Evolutionary conservation across 2,329 filamentous ascomycete genomes (phyloP), one percentile per base, ranked within the genome.

Genomic region (Arthrobotrys musiformis): DNA sequence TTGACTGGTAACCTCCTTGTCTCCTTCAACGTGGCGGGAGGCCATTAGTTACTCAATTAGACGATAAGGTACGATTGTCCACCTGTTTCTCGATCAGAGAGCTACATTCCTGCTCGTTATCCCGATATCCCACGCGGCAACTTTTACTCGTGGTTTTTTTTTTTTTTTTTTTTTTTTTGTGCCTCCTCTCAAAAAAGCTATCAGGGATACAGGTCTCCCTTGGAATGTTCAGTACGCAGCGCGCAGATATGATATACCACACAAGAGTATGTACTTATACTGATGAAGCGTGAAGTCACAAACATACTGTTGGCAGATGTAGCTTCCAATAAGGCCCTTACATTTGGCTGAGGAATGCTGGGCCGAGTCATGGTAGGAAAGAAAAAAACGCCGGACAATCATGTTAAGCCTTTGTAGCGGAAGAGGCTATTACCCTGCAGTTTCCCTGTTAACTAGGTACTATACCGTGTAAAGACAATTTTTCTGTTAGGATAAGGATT

Each of bases 1-100:
- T 13, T 42, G 8, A 35, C 8, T 52, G 17, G 66, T 69, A 60
- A 6, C 37, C 44, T 42, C 42, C 24, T 67, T 24, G 54, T 58
- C 28, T 26, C 30, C 33, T 46, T 60, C 64, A 33, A 76, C 63
- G 72, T 76, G 72, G 72, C 72, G 70, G 44, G 37, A 60, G 30
- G 72, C 30, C 37, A 69, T 76, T 76, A 75, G 72, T 37, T 76
- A 68, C 48, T 48, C 35, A 8, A 48, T 50, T 60, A 33, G 48
- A 72, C 46, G 37, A 40, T 28, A 7, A 8, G 37, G 40, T 68
- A 61, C 33, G 42, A 67, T 60, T 46, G 1, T 42, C 52, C 70
- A 19, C 54, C 35, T 42, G n/a, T 33, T n/a, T 26, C 19, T n/a
- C 15, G 24, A 1, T n/a, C n/a, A 28, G 11, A 35, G 11, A 35